Evolutionary conservation across 2,329 filamentous ascomycete genomes (phyloP).

Genomic region (Nemania serpens): DNA sequence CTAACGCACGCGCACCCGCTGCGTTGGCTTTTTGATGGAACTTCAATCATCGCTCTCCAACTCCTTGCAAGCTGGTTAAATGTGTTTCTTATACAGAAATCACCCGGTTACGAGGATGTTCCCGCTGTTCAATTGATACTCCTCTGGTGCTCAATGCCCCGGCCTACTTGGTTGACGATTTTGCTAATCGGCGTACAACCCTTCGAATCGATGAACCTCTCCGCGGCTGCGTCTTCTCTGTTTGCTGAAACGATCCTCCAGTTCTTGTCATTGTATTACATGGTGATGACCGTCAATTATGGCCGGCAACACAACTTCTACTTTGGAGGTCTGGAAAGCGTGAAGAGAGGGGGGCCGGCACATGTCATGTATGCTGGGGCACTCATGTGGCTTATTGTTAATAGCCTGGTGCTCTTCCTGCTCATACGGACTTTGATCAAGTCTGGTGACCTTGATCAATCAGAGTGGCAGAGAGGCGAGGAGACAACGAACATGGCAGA

Average conservation of each 20-base stretch:
- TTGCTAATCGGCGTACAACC: conserved; percentile 7
- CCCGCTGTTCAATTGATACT: conserved; percentile 12
- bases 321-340: not conserved
- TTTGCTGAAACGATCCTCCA: conserved; percentile 14
- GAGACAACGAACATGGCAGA: too few species aligned
- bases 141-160: conserved; percentile 14
- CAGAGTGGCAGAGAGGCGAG: too few species aligned
- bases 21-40: conserved; percentile 6
- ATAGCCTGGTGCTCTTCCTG: too few species aligned
- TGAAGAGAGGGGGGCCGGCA: conserved; percentile 4
- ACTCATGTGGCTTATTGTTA: conserved; percentile 13
- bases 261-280: conserved; percentile 15
- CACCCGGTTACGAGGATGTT: conserved; percentile 10
- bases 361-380: conserved; percentile 11
- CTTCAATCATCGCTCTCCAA: conserved; percentile 9
- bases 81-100: conserved; percentile 1
- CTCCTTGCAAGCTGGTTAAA: conserved; percentile 13
- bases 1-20: not conserved
- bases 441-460: too few species aligned
- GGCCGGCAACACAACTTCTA: conserved; percentile 12
- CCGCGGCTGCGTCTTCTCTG: not conserved
- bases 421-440: too few species aligned
- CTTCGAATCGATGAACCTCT: not conserved
- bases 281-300: conserved; percentile 11
- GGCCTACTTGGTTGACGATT: conserved; percentile 9